Conservation (phyloP, 306 rosid genomes). For the Canavalia gladiata region DNA sequence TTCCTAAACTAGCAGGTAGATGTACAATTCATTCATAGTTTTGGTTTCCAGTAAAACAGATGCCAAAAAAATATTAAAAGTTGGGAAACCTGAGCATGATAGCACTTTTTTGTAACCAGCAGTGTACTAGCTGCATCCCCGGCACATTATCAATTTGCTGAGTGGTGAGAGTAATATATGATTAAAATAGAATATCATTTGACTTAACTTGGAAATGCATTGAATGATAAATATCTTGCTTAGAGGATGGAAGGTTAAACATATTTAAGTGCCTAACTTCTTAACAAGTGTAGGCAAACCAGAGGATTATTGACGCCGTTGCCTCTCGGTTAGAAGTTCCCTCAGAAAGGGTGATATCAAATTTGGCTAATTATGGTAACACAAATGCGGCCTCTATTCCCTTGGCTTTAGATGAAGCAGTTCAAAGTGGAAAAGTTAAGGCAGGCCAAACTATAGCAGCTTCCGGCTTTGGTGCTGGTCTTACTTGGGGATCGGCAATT, state of each 20-base stretch:
- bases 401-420: conserved; percentile 93
- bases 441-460: conserved; percentile 86
- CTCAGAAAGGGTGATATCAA: conserved; percentile 84
- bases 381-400: conserved; percentile 97
- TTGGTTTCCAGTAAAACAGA: background rate
- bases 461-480: conserved; percentile 96
- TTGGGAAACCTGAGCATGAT: background rate
- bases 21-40: background rate
- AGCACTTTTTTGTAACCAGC: background rate
- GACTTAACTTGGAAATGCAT: conserved; percentile 33
- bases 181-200: conserved; percentile 7
- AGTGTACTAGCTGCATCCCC: conserved; percentile 11
- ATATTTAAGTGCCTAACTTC: conserved; percentile 11
- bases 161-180: background rate
- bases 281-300: conserved; percentile 81
- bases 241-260: conserved; percentile 14
- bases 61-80: background rate
- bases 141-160: conserved; percentile 17
- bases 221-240: background rate
- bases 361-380: conserved; percentile 90
- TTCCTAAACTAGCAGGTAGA: background rate
- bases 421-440: conserved; percentile 80
- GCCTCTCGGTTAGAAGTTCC: conserved; percentile 83
- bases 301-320: conserved; percentile 89
- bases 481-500: conserved; percentile 94